Evolutionary conservation across 192 early-diverging fungal genomes (phyloP).

Genomic region (Oehlia diaphana): DNA sequence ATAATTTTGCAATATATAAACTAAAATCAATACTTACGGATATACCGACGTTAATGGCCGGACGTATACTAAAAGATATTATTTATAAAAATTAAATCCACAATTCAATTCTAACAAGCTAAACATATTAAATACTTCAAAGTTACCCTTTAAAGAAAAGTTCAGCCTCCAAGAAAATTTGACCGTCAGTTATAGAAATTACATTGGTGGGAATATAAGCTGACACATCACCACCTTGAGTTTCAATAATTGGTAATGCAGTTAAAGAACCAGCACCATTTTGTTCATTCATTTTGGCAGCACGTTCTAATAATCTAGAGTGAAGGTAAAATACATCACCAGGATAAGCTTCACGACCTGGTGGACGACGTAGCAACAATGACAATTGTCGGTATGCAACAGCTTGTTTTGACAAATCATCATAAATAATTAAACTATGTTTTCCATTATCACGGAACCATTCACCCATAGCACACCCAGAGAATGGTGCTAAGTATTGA

Average conservation of each 20-base stretch:
- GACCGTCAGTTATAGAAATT: slow-evolving; percentile 99
- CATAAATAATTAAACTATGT: slow-evolving; percentile 98
- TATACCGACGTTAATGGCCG: slow-evolving; percentile 99
- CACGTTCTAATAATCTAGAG: slow-evolving; percentile 98
- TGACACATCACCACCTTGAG: slow-evolving; percentile 99
- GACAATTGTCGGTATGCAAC: slow-evolving; percentile 99
- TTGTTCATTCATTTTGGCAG: slow-evolving; percentile 98
- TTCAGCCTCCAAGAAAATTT: slow-evolving; percentile 99
- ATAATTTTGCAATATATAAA: neutral
- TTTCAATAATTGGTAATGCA: slow-evolving; percentile 99
- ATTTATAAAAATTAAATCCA: neutral
- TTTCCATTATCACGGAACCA: slow-evolving; percentile 99
- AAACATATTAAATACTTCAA: neutral
- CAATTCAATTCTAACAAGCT: neutral
- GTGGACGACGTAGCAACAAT: slow-evolving; percentile 97
- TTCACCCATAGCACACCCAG: slow-evolving; percentile 98
- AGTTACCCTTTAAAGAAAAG: slow-evolving; percentile 94
- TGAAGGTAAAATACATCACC: slow-evolving; percentile 99
- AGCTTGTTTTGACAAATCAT: slow-evolving; percentile 99
- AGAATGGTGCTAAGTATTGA: slow-evolving; percentile 98
- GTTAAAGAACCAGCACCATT: slow-evolving; percentile 97
- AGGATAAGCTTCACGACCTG: slow-evolving; percentile 99
- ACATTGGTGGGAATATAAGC: slow-evolving; percentile 99
- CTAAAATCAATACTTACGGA: slow-evolving; percentile 63
- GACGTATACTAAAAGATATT: slow-evolving; percentile 72